Conservation (phyloP, 169 alveolate genomes). For the Eimeria necatrix region DNA sequence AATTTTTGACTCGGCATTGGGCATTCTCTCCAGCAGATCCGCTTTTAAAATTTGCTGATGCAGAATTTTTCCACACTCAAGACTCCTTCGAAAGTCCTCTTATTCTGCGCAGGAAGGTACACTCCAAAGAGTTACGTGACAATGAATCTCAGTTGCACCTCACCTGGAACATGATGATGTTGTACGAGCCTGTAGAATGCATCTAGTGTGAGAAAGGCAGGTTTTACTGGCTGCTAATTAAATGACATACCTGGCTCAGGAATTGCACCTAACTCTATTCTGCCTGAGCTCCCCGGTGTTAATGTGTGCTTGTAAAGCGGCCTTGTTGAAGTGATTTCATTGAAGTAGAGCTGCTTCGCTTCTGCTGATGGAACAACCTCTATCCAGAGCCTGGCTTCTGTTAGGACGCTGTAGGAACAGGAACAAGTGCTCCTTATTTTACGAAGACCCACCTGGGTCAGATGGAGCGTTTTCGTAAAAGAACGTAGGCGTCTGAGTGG, state of each 20-base stretch:
- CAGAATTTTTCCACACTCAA: constrained; percentile 71
- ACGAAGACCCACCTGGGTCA: constrained; percentile 6
- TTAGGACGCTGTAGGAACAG: background rate
- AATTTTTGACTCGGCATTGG: background rate
- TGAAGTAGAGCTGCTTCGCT: constrained; percentile 41
- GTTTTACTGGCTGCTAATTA: background rate
- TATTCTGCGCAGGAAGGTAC: background rate
- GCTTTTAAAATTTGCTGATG: constrained; percentile 48
- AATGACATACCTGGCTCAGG: constrained; percentile 39
- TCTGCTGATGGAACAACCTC: constrained; percentile 42
- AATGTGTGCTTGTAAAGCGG: constrained; percentile 34
- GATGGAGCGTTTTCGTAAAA: constrained; percentile 61
- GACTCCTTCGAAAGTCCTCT: constrained; percentile 44
- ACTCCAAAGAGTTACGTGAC: background rate
- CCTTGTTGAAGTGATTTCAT: constrained; percentile 2
- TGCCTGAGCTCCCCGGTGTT: constrained; percentile 22
- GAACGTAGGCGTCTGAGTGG: constrained; percentile 58
- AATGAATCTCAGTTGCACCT: background rate
- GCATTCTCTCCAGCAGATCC: background rate
- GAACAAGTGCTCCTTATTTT: background rate
- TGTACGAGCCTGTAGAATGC: constrained; percentile 57
- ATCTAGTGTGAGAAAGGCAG: background rate
- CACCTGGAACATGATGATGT: constrained; percentile 69
- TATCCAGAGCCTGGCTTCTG: constrained; percentile 66
- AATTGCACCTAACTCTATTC: constrained; percentile 29